Percentiles rank a stretch among this genome's conserved stretches.
Evolutionary conservation across 1,139 yeast genomes (phyloP).

Genomic region (Geotrichum candidum): DNA sequence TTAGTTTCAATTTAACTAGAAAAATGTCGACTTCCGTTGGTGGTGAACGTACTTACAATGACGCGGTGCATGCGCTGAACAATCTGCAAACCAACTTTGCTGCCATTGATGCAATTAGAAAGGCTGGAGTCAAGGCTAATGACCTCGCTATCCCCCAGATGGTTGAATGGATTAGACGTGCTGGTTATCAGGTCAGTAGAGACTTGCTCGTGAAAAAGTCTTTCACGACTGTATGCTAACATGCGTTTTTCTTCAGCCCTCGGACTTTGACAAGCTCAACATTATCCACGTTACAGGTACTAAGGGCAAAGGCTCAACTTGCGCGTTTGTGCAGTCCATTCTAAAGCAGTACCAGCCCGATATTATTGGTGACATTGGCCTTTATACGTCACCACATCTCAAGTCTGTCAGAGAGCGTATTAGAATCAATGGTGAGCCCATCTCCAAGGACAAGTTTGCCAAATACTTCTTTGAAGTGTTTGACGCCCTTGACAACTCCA

Average conservation of each 20-base stretch:
- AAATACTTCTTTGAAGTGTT: conserved; percentile 90
- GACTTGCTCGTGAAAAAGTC: background rate
- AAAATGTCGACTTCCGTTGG: conserved; percentile 14
- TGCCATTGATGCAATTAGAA: conserved; percentile 73
- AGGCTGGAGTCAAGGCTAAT: conserved; percentile 63
- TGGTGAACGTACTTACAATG: conserved; percentile 17
- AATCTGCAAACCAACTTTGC: conserved; percentile 88
- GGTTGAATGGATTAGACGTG: conserved; percentile 81
- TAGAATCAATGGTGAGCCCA: conserved; percentile 79
- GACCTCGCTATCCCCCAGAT: conserved; percentile 77
- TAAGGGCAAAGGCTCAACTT: conserved; percentile 96
- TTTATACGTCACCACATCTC: conserved; percentile 93
- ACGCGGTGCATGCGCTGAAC: conserved; percentile 77
- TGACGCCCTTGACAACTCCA: conserved; percentile 64
- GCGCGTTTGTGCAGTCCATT: conserved; percentile 87
- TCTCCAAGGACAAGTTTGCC: conserved; percentile 72
- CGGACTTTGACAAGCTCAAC: conserved; percentile 66
- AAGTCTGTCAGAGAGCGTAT: conserved; percentile 90
- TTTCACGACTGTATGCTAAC: background rate
- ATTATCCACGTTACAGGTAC: conserved; percentile 94
- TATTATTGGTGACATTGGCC: conserved; percentile 55
- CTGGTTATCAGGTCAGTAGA: conserved; percentile 54
- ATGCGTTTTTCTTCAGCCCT: conserved; percentile 5
- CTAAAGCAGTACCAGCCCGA: conserved; percentile 51
- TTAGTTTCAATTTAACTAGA: background rate